phyloP scores from a whole-genome alignment of 345 rosid species.

The Syzygium grande region DNA sequence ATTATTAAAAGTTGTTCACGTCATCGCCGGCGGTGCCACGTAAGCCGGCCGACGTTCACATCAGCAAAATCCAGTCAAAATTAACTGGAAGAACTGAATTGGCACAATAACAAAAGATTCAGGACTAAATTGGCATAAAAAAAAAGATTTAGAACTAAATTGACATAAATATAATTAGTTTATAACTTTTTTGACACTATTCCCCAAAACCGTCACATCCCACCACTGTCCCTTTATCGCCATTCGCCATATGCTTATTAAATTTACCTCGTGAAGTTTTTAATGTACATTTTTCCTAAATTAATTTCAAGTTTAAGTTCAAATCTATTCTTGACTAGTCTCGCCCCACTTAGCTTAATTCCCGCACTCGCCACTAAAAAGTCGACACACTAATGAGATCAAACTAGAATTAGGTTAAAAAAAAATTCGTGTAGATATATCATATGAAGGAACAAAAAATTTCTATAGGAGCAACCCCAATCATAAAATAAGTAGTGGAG shows the following conservation, averaged over 20 bases:
- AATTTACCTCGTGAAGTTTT: background rate
- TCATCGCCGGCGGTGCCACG: fast-evolving
- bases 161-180: too few relatives aligned
- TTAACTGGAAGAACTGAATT: too few relatives aligned
- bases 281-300: background rate
- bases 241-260: background rate
- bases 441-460: background rate
- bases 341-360: background rate
- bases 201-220: too few relatives aligned
- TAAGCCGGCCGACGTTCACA: too few relatives aligned
- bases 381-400: background rate
- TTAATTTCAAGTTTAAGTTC: background rate
- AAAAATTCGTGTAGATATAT: background rate
- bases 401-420: background rate
- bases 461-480: background rate
- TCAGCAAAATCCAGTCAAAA: too few relatives aligned
- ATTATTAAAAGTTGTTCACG: too few relatives aligned
- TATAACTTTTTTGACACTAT: too few relatives aligned
- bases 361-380: background rate
- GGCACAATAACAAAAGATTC: too few relatives aligned
- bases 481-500: background rate
- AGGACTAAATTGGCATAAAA: too few relatives aligned
- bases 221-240: background rate
- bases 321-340: background rate
- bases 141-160: too few relatives aligned